Conservation (phyloP, 73 alveolate genomes). For the Paramecium sonneborni region DNA sequence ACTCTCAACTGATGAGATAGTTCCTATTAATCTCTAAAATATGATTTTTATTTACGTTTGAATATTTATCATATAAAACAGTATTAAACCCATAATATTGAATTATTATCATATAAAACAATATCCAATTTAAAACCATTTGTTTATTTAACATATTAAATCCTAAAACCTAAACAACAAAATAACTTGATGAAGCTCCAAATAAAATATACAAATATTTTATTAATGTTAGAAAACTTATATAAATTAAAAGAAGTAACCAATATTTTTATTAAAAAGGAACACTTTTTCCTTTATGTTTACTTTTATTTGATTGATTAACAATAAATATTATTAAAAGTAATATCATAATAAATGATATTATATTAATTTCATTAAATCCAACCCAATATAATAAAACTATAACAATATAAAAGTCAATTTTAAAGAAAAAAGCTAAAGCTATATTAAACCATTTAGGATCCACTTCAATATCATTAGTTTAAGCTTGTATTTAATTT, state of each 20-base stretch:
- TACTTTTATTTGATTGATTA: background rate
- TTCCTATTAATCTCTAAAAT: background rate
- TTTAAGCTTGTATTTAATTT: background rate
- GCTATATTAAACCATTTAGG: background rate
- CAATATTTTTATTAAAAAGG: constrained; percentile 25
- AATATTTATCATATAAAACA: background rate
- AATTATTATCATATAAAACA: background rate
- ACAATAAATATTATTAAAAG: constrained; percentile 22
- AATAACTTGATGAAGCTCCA: background rate
- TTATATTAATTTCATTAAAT: constrained; percentile 14
- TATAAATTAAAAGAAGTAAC: background rate
- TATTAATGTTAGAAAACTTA: background rate
- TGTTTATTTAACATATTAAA: background rate
- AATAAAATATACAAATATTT: background rate
- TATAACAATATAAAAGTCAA: background rate
- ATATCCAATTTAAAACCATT: background rate
- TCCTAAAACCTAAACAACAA: constrained; percentile 10
- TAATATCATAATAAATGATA: background rate
- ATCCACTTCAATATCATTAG: background rate
- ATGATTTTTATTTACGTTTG: background rate
- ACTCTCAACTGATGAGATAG: background rate
- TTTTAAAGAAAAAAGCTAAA: background rate
- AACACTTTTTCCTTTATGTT: background rate
- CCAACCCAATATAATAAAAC: constrained; percentile 40
- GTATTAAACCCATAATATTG: constrained; percentile 20